Percentiles rank a stretch among this genome's conserved stretches.
Evolutionary conservation across 192 early-diverging fungal species (phyloP).

Genomic region (Kappamyces sp.): DNA sequence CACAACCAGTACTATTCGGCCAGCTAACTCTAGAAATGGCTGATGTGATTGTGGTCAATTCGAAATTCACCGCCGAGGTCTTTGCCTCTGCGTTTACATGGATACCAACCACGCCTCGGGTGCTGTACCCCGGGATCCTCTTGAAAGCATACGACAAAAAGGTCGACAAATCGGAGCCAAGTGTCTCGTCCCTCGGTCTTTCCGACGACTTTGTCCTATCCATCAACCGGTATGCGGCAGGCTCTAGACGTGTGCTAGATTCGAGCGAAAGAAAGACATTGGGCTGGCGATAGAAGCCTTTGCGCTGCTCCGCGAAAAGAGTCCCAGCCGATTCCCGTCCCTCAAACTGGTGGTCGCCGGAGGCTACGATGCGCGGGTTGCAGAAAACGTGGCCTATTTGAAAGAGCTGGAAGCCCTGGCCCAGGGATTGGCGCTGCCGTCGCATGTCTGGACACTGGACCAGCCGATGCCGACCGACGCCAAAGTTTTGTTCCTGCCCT

Average conservation of each 20-base stretch:
- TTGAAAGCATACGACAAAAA: slow-evolving; percentile 61
- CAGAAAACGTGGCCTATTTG: slow-evolving; percentile 84
- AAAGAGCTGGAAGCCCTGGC: slow-evolving; percentile 63
- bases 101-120: slow-evolving; percentile 55
- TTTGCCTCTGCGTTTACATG: slow-evolving; percentile 67
- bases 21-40: slow-evolving; percentile 56
- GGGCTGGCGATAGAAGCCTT: slow-evolving; percentile 72
- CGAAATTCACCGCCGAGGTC: slow-evolving; percentile 71
- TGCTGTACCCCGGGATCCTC: slow-evolving; percentile 81
- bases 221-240: slow-evolving; percentile 55
- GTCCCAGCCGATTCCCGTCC: slow-evolving; percentile 23
- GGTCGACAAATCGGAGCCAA: slow-evolving; percentile 47
- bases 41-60: slow-evolving; percentile 89
- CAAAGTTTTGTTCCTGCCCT: slow-evolving; percentile 81
- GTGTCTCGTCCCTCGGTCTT: slow-evolving; percentile 27
- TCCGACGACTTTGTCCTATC: slow-evolving; percentile 52
- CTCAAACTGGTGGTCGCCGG: slow-evolving; percentile 72
- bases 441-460: slow-evolving; percentile 35
- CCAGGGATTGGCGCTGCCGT: slow-evolving; percentile 33
- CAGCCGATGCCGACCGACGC: slow-evolving; percentile 21
- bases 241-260: slow-evolving; percentile 32
- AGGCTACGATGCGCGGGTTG: slow-evolving; percentile 77
- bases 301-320: slow-evolving; percentile 34
- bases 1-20: slow-evolving; percentile 59
- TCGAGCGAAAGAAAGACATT: slow-evolving; percentile 91